phyloP scores from a whole-genome alignment of 2,329 filamentous ascomycete species.

The Corynespora cassiicola region DNA sequence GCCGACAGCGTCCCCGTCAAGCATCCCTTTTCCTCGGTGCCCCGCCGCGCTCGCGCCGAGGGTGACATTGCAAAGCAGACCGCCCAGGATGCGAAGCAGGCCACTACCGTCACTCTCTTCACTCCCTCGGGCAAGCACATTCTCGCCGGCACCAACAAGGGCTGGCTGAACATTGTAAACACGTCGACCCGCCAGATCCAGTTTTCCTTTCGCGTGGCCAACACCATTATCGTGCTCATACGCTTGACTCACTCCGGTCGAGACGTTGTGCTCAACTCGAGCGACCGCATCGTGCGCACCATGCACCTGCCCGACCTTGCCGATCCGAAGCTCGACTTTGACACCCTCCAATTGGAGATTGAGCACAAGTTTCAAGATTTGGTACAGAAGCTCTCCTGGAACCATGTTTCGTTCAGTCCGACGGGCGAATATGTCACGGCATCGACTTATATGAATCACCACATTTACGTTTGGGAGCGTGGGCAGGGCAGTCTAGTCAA shows the following conservation, averaged over 20 bases:
- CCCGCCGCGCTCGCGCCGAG: constrained; percentile 74
- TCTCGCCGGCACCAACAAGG: constrained; percentile 91
- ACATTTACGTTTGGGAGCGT: constrained; percentile 98
- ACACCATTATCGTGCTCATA: constrained; percentile 85
- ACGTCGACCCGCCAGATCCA: constrained; percentile 80
- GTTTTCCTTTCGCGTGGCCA: constrained; percentile 87
- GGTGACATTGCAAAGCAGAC: constrained; percentile 80
- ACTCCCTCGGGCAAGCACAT: constrained; percentile 86
- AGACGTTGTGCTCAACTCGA: constrained; percentile 89
- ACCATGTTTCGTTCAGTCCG: constrained; percentile 93
- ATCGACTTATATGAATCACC: constrained; percentile 97
- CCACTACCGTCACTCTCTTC: constrained; percentile 92
- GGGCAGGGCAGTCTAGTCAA: constrained; percentile 92
- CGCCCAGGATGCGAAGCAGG: constrained; percentile 91
- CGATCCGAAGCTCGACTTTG: constrained; percentile 72
- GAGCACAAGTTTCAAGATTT: constrained; percentile 99
- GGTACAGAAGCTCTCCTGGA: constrained; percentile 94
- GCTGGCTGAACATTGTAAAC: constrained; percentile 95
- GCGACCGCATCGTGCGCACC: constrained; percentile 93
- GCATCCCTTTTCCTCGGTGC: constrained; percentile 79
- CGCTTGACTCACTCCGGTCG: constrained; percentile 84
- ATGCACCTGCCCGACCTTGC: constrained; percentile 82
- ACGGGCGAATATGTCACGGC: constrained; percentile 96
- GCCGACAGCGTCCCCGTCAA: constrained; percentile 73
- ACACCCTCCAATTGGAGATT: constrained; percentile 86